Conservation (phyloP, 2,329 filamentous ascomycete species). For the Xylogone sp. region DNA sequence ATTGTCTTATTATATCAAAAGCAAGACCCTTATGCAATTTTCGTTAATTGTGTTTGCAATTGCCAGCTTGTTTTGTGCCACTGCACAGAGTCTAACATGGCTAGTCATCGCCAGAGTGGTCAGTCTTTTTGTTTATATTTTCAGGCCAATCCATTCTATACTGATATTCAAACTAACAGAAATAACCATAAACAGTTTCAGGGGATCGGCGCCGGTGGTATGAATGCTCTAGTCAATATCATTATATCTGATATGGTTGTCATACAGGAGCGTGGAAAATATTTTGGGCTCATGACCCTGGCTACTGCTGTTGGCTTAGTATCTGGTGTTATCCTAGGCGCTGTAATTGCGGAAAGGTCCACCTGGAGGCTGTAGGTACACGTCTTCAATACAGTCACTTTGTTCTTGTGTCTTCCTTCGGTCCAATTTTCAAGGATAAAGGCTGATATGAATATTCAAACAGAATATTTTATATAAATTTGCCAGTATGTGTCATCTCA, state of each 20-base stretch:
- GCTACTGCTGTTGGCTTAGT: neutral
- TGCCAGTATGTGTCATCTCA: neutral
- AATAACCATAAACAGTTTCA: neutral
- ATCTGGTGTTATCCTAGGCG: neutral
- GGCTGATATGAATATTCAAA: neutral
- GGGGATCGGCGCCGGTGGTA: neutral
- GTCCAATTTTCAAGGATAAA: neutral
- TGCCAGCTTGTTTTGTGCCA: neutral
- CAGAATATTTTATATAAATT: neutral
- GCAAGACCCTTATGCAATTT: neutral
- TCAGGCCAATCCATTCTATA: neutral
- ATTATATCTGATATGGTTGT: neutral
- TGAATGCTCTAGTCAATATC: neutral
- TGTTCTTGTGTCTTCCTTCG: neutral
- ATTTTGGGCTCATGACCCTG: neutral
- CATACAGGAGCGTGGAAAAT: neutral
- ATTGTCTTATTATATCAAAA: neutral
- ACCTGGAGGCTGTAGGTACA: neutral
- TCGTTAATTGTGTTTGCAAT: neutral
- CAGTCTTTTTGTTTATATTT: neutral
- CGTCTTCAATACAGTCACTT: neutral
- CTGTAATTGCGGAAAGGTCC: neutral
- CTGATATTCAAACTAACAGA: neutral
- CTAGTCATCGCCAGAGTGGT: neutral
- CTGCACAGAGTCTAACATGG: neutral